phyloP scores from a whole-genome alignment of 768 basidiomycete species.

The Chalciporus pseudorubinellus region DNA sequence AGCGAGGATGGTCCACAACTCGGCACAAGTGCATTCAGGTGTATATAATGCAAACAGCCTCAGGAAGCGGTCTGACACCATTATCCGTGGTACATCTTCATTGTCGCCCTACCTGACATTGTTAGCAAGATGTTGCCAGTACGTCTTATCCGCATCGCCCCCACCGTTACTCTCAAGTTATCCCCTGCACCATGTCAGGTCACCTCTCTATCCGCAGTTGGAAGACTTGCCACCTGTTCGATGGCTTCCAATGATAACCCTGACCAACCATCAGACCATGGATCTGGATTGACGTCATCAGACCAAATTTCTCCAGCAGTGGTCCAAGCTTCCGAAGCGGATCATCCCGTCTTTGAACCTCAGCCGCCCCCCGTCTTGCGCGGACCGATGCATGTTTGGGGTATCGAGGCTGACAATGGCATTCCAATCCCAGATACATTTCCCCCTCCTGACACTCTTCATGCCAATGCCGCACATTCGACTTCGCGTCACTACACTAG shows the following conservation, averaged over 20 bases:
- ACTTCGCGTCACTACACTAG: neutral
- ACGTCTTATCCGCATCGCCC: conserved; percentile 12
- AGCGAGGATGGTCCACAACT: conserved; percentile 7
- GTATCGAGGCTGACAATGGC: neutral
- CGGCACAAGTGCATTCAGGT: neutral
- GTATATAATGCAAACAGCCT: conserved; percentile 17
- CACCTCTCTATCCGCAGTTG: neutral
- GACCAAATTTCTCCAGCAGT: neutral
- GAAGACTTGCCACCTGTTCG: conserved; percentile 6
- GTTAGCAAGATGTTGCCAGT: neutral
- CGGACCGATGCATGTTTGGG: neutral
- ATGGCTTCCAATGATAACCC: neutral
- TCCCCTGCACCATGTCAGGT: neutral
- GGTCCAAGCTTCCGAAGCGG: neutral
- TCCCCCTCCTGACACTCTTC: neutral
- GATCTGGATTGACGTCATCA: neutral
- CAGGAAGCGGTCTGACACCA: neutral
- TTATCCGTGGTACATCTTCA: neutral
- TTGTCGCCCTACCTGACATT: neutral
- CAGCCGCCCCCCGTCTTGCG: neutral
- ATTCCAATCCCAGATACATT: neutral
- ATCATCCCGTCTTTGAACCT: neutral
- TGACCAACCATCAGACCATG: neutral
- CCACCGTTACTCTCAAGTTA: conserved; percentile 7
- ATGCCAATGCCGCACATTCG: neutral